These are phyloP conservation scores for Claviceps citrina DNA, from an alignment of 2,329 filamentous ascomycete genomes.

Conservation along the genomic window DNA sequence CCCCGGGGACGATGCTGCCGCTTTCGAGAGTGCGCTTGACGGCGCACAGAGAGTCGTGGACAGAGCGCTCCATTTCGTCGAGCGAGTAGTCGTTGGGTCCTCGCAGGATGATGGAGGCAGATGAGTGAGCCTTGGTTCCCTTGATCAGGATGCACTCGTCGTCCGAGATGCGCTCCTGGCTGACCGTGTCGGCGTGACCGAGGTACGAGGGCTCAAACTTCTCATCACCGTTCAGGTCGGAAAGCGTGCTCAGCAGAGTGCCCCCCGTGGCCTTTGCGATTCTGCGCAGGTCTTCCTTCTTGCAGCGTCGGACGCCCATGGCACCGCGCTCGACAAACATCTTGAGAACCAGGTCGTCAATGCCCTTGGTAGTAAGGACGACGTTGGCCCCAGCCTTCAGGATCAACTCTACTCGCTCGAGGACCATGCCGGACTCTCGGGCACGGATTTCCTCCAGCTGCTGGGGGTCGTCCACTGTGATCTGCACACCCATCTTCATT, in stretches of 20 bases:
- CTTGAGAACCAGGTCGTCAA: conserved; percentile 91
- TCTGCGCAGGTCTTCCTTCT: conserved; percentile 92
- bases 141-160: conserved; percentile 96
- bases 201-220: conserved; percentile 84
- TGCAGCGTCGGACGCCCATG: conserved; percentile 91
- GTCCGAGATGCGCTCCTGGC: conserved; percentile 96
- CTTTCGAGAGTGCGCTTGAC: conserved; percentile 96
- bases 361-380: conserved; percentile 92
- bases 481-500: conserved; percentile 98
- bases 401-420: conserved; percentile 93
- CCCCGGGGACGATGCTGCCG: conserved; percentile 89
- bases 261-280: conserved; percentile 95
- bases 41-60: conserved; percentile 91
- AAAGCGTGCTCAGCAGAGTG: conserved; percentile 81
- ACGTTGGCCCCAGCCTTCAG: conserved; percentile 95
- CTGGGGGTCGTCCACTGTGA: conserved; percentile 92
- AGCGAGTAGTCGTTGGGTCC: conserved; percentile 92
- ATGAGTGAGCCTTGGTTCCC: conserved; percentile 86
- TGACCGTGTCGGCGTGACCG: conserved; percentile 84
- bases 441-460: conserved; percentile 95
- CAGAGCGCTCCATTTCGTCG: conserved; percentile 97
- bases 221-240: conserved; percentile 94
- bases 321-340: conserved; percentile 85
- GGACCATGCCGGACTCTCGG: conserved; percentile 79
- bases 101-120: conserved; percentile 88